These are phyloP conservation scores for Gymnopilus dilepis DNA, from an alignment of 768 basidiomycete species.

Conservation along the genomic window DNA sequence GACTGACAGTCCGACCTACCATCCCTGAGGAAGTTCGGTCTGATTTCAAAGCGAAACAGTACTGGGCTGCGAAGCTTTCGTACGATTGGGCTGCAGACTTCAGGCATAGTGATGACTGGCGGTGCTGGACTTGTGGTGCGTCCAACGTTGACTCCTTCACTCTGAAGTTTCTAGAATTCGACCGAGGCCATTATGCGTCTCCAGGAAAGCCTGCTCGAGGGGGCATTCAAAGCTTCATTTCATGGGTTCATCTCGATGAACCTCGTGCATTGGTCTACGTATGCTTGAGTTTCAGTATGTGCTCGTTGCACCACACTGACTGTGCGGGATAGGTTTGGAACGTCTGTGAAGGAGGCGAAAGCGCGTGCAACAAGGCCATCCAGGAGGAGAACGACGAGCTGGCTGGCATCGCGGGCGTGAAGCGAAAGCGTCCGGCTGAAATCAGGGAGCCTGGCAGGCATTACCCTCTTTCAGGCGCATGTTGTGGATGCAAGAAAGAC, in stretches of 20 bases:
- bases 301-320: too few species aligned
- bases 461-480: not conserved
- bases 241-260: not conserved
- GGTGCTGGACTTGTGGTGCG: not conserved
- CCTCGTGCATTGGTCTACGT: not conserved
- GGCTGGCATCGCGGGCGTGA: not conserved
- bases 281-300: not conserved
- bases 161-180: too few species aligned
- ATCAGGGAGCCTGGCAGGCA: not conserved
- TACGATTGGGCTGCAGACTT: not conserved
- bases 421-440: not conserved
- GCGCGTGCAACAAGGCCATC: not conserved
- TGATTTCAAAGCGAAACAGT: not conserved
- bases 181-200: not conserved
- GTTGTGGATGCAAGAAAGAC: constrained; percentile 22
- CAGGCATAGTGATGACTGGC: not conserved
- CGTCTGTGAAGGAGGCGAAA: not conserved
- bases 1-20: not conserved
- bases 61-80: not conserved
- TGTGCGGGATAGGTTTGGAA: not conserved
- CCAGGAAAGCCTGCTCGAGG: not conserved
- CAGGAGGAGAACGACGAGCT: not conserved
- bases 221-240: not conserved
- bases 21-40: not conserved
- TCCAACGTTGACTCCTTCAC: not conserved